Conservation (phyloP, 176 grass and related monocot species). For the Hsuehochloa calcarea region DNA sequence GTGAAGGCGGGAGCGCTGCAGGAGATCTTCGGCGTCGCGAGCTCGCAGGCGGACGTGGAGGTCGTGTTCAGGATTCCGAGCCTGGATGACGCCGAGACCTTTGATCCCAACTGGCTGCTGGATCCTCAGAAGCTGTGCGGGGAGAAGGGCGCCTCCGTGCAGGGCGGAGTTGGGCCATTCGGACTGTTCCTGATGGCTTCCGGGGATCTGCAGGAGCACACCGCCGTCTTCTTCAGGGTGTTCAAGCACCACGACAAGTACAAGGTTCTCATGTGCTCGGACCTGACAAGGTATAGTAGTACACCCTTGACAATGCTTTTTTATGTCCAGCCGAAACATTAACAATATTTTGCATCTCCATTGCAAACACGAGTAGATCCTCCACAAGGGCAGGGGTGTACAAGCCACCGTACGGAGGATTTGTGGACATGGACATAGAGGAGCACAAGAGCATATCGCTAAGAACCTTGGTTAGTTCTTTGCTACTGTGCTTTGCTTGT, state of each 20-base stretch:
- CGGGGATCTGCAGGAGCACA: conserved; percentile 57
- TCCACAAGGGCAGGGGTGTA: conserved; percentile 40
- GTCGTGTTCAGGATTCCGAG: conserved; percentile 49
- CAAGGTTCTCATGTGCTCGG: conserved; percentile 69
- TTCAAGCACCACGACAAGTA: conserved; percentile 34
- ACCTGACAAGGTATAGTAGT: conserved; percentile 40
- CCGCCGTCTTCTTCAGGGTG: conserved; percentile 74
- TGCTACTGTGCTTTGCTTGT: no score
- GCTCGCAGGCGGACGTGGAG: conserved; percentile 63
- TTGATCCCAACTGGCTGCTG: conserved; percentile 39
- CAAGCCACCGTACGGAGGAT: conserved; percentile 52
- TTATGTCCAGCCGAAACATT: no score
- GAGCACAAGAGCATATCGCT: conserved; percentile 60
- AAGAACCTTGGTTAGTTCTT: conserved; percentile 59
- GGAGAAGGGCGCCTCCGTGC: conserved; percentile 47
- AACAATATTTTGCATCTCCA: no score
- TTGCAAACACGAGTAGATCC: conserved; percentile 18
- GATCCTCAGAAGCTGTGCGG: conserved; percentile 63
- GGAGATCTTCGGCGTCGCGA: conserved; percentile 58
- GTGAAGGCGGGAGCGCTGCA: conserved; percentile 37
- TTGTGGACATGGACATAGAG: conserved; percentile 53
- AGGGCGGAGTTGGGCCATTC: conserved; percentile 68
- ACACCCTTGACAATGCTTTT: no score
- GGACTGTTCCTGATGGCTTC: conserved; percentile 66
- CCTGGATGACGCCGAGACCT: conserved; percentile 41